A percentile compares a stretch with the other conserved stretches of the same genome.
Evolutionary conservation across 208 protist species (phyloP).

Genomic region (Tetramitus jugosus): DNA sequence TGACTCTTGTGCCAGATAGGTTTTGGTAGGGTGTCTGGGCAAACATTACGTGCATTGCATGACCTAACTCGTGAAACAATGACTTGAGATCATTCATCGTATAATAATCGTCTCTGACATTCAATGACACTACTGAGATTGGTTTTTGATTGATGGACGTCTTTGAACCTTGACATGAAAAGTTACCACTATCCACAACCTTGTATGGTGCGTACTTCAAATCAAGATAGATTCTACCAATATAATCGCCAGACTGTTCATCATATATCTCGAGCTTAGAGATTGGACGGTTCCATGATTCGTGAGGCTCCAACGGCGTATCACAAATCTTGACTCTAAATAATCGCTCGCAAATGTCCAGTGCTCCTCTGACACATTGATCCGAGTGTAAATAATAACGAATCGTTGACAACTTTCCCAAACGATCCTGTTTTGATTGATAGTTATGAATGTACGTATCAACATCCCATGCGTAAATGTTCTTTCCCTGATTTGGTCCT

Average conservation of each 20-base stretch:
- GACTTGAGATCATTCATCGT: slow-evolving; percentile 71
- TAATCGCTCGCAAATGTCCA: slow-evolving; percentile 70
- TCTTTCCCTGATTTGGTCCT: background rate
- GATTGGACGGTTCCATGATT: slow-evolving; percentile 62
- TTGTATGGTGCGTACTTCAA: slow-evolving; percentile 73
- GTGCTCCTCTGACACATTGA: slow-evolving; percentile 71
- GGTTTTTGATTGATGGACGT: background rate
- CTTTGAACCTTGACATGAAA: slow-evolving; percentile 60
- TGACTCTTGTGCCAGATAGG: slow-evolving; percentile 71
- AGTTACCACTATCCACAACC: slow-evolving; percentile 70
- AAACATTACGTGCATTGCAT: slow-evolving; percentile 83
- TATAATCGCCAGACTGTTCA: slow-evolving; percentile 58
- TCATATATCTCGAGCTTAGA: slow-evolving; percentile 76
- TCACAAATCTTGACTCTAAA: slow-evolving; percentile 71
- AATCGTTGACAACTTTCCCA: background rate
- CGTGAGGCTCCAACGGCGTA: slow-evolving; percentile 57
- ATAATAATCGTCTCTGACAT: slow-evolving; percentile 33
- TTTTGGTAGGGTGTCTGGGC: slow-evolving; percentile 78
- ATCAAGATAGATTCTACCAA: slow-evolving; percentile 78
- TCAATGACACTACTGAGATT: background rate
- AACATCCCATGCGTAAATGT: slow-evolving; percentile 16
- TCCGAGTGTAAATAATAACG: slow-evolving; percentile 75
- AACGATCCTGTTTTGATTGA: background rate
- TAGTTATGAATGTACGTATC: background rate
- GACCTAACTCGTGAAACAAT: slow-evolving; percentile 83